Evolutionary conservation across 768 basidiomycete genomes (phyloP), one percentile per base, ranked within the genome.

Genomic region (Clavulina sp.): DNA sequence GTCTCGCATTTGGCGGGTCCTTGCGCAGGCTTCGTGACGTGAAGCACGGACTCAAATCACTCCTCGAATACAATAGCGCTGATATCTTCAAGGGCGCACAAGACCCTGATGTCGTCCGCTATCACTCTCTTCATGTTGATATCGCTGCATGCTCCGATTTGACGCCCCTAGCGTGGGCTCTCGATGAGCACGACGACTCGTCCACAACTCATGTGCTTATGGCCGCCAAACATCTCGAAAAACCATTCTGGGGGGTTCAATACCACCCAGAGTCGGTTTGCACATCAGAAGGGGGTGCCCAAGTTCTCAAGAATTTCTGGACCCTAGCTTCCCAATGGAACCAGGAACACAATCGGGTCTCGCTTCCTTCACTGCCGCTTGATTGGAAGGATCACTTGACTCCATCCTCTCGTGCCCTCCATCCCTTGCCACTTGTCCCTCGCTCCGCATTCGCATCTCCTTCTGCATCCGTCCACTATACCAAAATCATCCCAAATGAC

Each of bases 251-350:
- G 80, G 84, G 81, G 3, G 86, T 89, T 23, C 86, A 89, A 60
- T 89, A 88, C 61, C 86, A 89, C 61, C 86, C 86, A 4, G 86
- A 88, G 61, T 88, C 85, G 3, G 75, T 82, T 3, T 72, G 81
- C 57, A 88, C 84, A 13, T 38, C 36, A 2, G 66, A 69, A 40
- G 74, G 72, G 2, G 81, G 80, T 4, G 84, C 72, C n/a, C 72
- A 78, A 52, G 75, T 85, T 16, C 56, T 87, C 52, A 63, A 63
- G 21, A 88, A 85, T 62, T 87, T 87, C 60, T 87, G 82, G 82
- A 63, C 64, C 23, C 67, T 84, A 19, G 78, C 82, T 19, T 68
- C 71, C 48, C 62, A 63, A 5, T 87, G 84, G 82, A 66, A 70
- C 2, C 60, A 57, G 32, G 58, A 62, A 7, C 61, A 56, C 19